Base-by-base conservation (phyloP, 1,284 basidiomycete species). In the Anthracocystis panici-leucophaei region DNA sequence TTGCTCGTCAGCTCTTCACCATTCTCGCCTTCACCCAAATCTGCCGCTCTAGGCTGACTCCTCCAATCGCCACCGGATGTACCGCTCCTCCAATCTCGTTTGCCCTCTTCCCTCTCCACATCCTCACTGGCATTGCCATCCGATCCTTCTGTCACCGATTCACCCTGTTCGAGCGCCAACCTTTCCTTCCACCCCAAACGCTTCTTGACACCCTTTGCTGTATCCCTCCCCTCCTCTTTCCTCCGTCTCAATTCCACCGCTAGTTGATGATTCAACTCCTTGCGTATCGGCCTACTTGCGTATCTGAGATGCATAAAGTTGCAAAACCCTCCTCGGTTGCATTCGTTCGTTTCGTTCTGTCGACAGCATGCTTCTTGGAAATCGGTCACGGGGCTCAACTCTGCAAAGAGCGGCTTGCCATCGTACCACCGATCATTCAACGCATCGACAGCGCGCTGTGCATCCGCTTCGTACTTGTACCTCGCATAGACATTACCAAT, bases 401-500 rank as follows among this genome's bases (percentile, higher is more conserved):
- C 97, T n/a, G 94, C 94, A 82, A 96, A 96, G n/a, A 99, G 87
- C 5, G 97, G 97, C 91, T 80, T 85, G 92, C 93, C 94, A 81
- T 94, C 94, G 89, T 97, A 99, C 97, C 97, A 99, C 25, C 96
- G 90, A 82, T 96, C 92, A 82, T 98, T 98, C 72, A 98, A 88
- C 68, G 90, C 92, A 81, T 97, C 93, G 11, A 98, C 94, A 0
- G 97, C 96, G 45, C 91, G 88, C 84, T 95, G 92, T 9, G 97
- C 97, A 85, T 99, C 97, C 0, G 95, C 94, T 87, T 99, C 97
- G 93, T 93, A 97, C 84, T 97, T 95, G 85, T 94, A 99, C 46
- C 97, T 90, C 12, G 95, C 97, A 84, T 99, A 99, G 1, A 99
- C 97, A 83, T 99, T 99, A 29, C 97, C 97, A 82, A 98, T 95